These are phyloP conservation scores for Azolla pinnata DNA, from an alignment of 75 land plant genomes.

Conservation along the genomic window DNA sequence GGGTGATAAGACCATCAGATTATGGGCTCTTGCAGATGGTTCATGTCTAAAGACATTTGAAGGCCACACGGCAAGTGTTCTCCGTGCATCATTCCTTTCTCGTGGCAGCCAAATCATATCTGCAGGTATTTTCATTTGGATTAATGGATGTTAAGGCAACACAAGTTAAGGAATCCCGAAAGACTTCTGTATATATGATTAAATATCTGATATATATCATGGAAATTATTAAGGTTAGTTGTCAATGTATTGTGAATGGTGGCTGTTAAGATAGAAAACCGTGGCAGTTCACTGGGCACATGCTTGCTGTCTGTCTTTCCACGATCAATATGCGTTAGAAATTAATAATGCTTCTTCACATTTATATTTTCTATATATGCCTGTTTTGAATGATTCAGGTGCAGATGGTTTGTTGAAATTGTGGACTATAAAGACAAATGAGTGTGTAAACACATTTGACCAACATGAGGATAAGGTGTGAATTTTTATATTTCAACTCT, in stretches of 20 bases:
- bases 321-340: too few relatives aligned
- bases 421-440: slow-evolving; percentile 85
- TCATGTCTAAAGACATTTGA: slow-evolving; percentile 94
- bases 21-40: slow-evolving; percentile 85
- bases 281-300: too few relatives aligned
- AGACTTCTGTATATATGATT: too few relatives aligned
- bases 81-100: slow-evolving; percentile 71
- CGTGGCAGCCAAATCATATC: slow-evolving; percentile 86
- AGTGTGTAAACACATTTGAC: slow-evolving; percentile 87
- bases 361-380: too few relatives aligned
- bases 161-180: too few relatives aligned
- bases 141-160: too few relatives aligned
- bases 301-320: too few relatives aligned
- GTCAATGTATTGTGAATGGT: background rate
- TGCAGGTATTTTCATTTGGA: slow-evolving; percentile 47
- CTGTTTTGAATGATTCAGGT: slow-evolving; percentile 48
- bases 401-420: slow-evolving; percentile 87
- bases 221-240: background rate
- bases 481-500: background rate
- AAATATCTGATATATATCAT: too few relatives aligned
- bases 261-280: too few relatives aligned
- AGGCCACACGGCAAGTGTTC: slow-evolving; percentile 84
- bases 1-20: slow-evolving; percentile 77
- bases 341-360: too few relatives aligned
- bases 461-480: slow-evolving; percentile 85